phyloP scores from a whole-genome alignment of 495 filamentous ascomycete genomes.

The Amorphotheca resinae region DNA sequence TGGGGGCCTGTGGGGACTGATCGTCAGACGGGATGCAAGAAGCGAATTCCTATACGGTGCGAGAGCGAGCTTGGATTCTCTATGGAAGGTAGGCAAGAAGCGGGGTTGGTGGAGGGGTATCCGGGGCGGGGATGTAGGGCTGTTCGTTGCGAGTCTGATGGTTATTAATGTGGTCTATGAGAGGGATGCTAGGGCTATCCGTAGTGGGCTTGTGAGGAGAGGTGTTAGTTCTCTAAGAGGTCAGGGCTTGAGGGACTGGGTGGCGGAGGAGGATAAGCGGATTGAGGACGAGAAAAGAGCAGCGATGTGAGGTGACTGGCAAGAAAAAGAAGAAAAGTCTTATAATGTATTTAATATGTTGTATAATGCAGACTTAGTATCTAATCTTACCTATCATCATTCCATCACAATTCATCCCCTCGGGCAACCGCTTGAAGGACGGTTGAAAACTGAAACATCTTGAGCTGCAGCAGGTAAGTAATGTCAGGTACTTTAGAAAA shows the following conservation, averaged over 20 bases:
- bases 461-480: too few species aligned
- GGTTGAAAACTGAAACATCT: too few species aligned
- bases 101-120: conserved; percentile 69
- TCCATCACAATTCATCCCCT: too few species aligned
- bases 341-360: neutral
- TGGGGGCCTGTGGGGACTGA: conserved; percentile 69
- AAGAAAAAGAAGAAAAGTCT: too few species aligned
- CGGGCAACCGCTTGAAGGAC: too few species aligned
- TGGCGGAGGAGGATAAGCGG: conserved; percentile 17
- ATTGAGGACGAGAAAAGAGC: conserved; percentile 22
- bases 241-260: conserved; percentile 25
- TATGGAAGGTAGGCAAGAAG: conserved; percentile 90
- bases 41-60: conserved; percentile 59
- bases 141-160: conserved; percentile 68
- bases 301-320: too few species aligned
- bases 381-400: too few species aligned
- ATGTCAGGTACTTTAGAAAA: too few species aligned
- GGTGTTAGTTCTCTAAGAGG: conserved; percentile 64
- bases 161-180: conserved; percentile 72
- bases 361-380: neutral
- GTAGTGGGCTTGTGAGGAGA: conserved; percentile 55
- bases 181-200: conserved; percentile 50
- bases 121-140: conserved; percentile 66
- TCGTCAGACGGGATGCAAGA: conserved; percentile 49
- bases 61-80: conserved; percentile 58